Conservation (phyloP, 2,329 filamentous ascomycete species). For the Xylariomycetidae sp. region DNA sequence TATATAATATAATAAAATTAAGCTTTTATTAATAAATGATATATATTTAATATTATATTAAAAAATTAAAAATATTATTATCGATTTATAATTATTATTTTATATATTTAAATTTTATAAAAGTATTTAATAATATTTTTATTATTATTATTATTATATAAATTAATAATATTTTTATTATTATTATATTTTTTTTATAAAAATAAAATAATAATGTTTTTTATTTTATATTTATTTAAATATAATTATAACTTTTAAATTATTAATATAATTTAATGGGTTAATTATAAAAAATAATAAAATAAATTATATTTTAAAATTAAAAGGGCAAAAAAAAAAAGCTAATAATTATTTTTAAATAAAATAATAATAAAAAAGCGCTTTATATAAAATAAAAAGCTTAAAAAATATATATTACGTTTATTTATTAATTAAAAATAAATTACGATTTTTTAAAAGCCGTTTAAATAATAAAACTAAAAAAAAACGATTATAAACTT, state of each 20-base stretch:
- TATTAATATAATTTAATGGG: neutral
- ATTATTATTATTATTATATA: neutral
- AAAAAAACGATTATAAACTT: neutral
- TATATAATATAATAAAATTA: neutral
- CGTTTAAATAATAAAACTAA: neutral
- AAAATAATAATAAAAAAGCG: conserved; percentile 1
- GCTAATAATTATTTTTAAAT: neutral
- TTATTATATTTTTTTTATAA: conserved; percentile 1
- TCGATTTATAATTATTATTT: neutral
- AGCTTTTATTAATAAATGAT: too few relatives aligned
- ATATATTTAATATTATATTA: too few relatives aligned
- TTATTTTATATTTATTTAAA: neutral
- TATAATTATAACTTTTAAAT: neutral
- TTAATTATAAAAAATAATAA: neutral
- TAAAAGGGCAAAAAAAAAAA: neutral
- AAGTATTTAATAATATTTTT: neutral
- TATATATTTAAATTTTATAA: neutral
- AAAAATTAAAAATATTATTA: neutral
- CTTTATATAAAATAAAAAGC: neutral
- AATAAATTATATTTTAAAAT: neutral
- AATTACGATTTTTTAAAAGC: neutral
- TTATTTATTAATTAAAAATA: conserved; percentile 2
- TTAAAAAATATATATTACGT: neutral
- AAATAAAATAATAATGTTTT: neutral
- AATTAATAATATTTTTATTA: neutral